These are phyloP conservation scores for Cyberlindnera xylosilytica DNA, from an alignment of 805 yeast species.

Conservation along the genomic window DNA sequence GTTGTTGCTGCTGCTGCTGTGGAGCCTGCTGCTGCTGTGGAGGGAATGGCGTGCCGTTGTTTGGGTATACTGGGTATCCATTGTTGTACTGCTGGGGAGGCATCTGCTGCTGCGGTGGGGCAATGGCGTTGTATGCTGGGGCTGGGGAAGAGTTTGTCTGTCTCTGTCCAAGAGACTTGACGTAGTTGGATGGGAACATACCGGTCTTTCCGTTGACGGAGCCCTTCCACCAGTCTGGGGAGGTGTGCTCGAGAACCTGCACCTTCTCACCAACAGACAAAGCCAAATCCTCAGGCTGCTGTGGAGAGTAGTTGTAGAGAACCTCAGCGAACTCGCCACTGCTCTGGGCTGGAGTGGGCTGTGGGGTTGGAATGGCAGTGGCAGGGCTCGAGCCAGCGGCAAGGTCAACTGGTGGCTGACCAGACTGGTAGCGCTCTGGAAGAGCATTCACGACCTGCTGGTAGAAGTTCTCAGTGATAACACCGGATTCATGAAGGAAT, in stretches of 20 bases:
- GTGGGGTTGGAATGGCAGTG: constrained; percentile 31
- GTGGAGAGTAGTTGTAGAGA: constrained; percentile 69
- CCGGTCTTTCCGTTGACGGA: constrained; percentile 57
- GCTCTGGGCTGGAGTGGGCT: constrained; percentile 24
- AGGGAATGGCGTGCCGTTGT: constrained; percentile 30
- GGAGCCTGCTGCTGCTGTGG: constrained; percentile 23
- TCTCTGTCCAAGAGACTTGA: constrained; percentile 33
- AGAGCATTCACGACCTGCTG: constrained; percentile 47
- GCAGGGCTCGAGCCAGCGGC: constrained; percentile 13
- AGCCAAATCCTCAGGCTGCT: constrained; percentile 70
- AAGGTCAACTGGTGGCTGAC: constrained; percentile 45
- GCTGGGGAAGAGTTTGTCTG: constrained; percentile 11
- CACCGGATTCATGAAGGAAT: constrained; percentile 71
- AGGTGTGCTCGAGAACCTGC: constrained; percentile 65
- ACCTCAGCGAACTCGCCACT: constrained; percentile 55
- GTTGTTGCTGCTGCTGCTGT: constrained; percentile 15
- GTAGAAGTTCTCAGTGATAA: constrained; percentile 55
- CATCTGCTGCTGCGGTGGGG: constrained; percentile 21
- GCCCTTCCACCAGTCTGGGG: constrained; percentile 93
- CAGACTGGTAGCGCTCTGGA: constrained; percentile 56
- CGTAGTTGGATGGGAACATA: constrained; percentile 89
- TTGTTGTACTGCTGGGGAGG: constrained; percentile 41
- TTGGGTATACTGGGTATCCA: constrained; percentile 23
- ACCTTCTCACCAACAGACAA: constrained; percentile 67
- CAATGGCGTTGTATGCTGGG: constrained; percentile 16